Base-by-base conservation (phyloP, 441 rosid species). In the Adansonia gregorii region DNA sequence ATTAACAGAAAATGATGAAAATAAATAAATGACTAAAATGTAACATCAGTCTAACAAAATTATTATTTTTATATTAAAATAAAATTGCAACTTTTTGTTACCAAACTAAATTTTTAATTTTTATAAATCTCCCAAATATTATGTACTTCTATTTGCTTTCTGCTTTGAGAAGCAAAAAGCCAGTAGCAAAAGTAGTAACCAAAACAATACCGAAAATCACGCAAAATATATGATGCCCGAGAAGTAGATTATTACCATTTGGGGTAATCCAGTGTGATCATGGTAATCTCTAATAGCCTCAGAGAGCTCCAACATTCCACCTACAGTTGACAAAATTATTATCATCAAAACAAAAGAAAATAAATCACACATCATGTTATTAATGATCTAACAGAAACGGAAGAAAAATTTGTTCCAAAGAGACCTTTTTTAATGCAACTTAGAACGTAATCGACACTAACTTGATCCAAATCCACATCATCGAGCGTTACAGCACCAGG, bases 391-490 rank as follows among this genome's bases (percentile, higher is more conserved):
- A 68, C 71, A 78, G 61, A 48, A 77, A 76, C 58, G 45, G 48
- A 76, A 82, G 43, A 11, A 77, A 59, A 71, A 22, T 6, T 65
- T 5, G 66, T 9, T 59, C 66, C 19, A 51, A 5, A 64, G 9
- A 71, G 2, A 96, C 99, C 99, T 90, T 88, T 92, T 83, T 92
- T 92, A 81, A 93, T 94, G 76, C 98, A 93, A 80, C 84, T 86
- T 58, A 96, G 96, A 75, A 93, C 98, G 81, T 85, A 88, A 87
- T 96, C 99, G 20, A 93, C 95, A 85, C 99, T 94, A 85, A 96
- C 97, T 96, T 94, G 98, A 82, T 96, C 98, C 43, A 96, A 90
- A 91, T 96, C 98, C 63, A 96, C 98, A 76, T 96, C 99, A 82
- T 94, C 99, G 1, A 96, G 85, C 45, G 98, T 91, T 55, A 94